Evolutionary conservation across 129 eudicot genomes (phyloP), one percentile per base, ranked within the genome.

Genomic region (Flaveria robusta): DNA sequence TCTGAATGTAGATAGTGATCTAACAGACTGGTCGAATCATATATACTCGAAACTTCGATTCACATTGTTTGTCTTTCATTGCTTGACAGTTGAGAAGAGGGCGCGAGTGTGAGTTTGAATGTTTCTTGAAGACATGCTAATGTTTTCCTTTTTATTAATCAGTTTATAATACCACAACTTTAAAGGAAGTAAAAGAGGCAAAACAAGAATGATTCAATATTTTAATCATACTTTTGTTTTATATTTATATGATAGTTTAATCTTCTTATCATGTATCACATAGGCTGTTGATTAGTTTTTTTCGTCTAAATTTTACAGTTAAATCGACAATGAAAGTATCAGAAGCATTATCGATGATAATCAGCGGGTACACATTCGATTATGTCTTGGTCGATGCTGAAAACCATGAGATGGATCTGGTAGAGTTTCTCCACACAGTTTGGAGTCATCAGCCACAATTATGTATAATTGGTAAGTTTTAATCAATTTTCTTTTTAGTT

Each of bases 341-440:
- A 10, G 62, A 52, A 2, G 78, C 74, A 79, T 50, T 79, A 23
- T 79, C 73, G 5, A 72, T 62, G 78, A 71, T 79, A 63, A 26
- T 23, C 0, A 52, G 12, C 5, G 78, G 60, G 47, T 9, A 54
- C 12, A 7, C n/a, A 15, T 79, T 47, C 1, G 72, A 79, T 42
- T 51, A 68, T 39, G 74, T 79, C 37, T 23, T 79, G 66, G 24
- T 79, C 20, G 73, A 79, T 52, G 77, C 72, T 23, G 74, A 79
- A 26, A 65, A 9, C 8, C 10, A 31, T 13, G 78, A 79, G 20
- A 4, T 37, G 46, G 67, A 64, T 65, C 45, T 79, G 27, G 66
- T 51, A 5, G 45, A 34, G 39, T 72, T 79, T 72, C 46, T 79
- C 56, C 58, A 18, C 13, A 15, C 20, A 7, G 20, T 43, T 52